Evolutionary conservation across 331 rosid species (phyloP).

Genomic region (Prunus yedoensis): DNA sequence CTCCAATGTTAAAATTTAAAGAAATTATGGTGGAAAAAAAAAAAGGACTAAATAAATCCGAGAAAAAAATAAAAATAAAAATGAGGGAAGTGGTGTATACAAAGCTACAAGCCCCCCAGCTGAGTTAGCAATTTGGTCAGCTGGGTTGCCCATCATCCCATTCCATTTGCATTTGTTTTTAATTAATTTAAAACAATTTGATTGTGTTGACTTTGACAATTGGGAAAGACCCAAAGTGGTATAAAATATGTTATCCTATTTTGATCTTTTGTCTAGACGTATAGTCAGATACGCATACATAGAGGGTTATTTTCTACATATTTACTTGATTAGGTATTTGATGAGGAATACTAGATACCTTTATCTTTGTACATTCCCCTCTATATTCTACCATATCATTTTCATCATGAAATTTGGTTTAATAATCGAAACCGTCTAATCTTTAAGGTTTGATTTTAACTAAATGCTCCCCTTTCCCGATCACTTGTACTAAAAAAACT

Average conservation of each 20-base stretch:
- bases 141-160: conserved; percentile 4
- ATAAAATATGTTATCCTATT: background rate
- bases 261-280: background rate
- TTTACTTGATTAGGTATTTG: too few species aligned
- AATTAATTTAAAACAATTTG: background rate
- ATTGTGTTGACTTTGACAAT: background rate
- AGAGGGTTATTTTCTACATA: too few species aligned
- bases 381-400: too few species aligned
- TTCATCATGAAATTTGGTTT: too few species aligned
- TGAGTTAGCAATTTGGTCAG: background rate
- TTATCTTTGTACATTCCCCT: too few species aligned
- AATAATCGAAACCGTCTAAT: too few species aligned
- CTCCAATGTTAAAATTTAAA: background rate
- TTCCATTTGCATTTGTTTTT: background rate
- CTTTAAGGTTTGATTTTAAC: too few species aligned
- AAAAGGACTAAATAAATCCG: background rate
- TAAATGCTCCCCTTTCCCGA: too few species aligned
- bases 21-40: background rate
- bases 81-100: background rate
- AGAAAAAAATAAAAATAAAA: background rate
- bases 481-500: too few species aligned
- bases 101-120: background rate
- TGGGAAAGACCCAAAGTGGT: background rate
- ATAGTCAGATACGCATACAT: background rate
- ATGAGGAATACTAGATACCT: too few species aligned